A percentile compares a stretch with the other conserved stretches of the same genome.
These are phyloP conservation scores for Citrus maxima DNA, from an alignment of 345 rosid species.

Conservation along the genomic window DNA sequence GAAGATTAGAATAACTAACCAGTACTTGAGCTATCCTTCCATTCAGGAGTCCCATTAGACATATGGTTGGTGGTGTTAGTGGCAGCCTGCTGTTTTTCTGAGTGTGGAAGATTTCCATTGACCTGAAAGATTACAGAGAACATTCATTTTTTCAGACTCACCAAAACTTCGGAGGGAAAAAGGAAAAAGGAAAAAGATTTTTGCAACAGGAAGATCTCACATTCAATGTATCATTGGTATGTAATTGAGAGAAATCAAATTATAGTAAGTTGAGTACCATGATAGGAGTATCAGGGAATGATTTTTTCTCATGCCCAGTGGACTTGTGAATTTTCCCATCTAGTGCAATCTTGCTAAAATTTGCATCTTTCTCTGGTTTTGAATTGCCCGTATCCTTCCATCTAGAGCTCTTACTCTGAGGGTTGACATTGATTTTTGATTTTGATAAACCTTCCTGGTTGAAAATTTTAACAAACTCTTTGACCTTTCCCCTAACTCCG, in stretches of 20 bases:
- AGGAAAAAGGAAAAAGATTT: neutral
- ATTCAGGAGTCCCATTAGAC: conserved; percentile 28
- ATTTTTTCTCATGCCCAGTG: conserved; percentile 15
- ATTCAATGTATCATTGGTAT: conserved; percentile 1
- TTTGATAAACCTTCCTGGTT: conserved; percentile 52
- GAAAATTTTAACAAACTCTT: conserved; percentile 74
- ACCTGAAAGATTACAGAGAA: conserved; percentile 24
- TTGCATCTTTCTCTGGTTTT: conserved; percentile 24
- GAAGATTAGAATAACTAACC: conserved; percentile 36
- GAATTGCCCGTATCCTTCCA: conserved; percentile 31
- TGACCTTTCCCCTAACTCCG: conserved; percentile 59
- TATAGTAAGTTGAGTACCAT: conserved; percentile 25
- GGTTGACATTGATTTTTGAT: conserved; percentile 19
- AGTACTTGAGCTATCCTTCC: conserved; percentile 34
- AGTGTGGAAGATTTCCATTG: conserved; percentile 21
- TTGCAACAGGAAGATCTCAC: neutral
- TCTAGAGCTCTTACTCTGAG: conserved; percentile 40
- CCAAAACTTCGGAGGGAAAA: neutral
- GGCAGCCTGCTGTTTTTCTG: conserved; percentile 25
- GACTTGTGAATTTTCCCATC: conserved; percentile 25
- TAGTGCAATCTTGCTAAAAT: conserved; percentile 11
- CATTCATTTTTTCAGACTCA: neutral
- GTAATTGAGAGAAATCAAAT: neutral
- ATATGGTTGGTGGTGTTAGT: conserved; percentile 14
- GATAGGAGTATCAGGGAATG: conserved; percentile 18